Base-by-base conservation (phyloP, 768 basidiomycete genomes). In the Psilocybe azurescens region DNA sequence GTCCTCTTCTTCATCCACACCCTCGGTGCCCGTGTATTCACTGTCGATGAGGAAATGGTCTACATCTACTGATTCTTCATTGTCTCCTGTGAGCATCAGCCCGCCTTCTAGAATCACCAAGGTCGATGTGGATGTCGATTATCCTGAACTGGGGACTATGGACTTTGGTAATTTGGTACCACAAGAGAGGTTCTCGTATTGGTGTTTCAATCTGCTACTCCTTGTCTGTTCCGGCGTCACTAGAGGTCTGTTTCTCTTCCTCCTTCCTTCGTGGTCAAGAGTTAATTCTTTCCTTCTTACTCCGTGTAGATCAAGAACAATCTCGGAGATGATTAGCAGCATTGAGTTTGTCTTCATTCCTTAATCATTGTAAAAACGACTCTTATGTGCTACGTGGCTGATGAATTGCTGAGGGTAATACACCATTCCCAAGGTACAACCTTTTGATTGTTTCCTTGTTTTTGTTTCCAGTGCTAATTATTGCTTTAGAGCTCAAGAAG, bases 171-270 rank as follows among this genome's bases (percentile, higher is more conserved):
- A 76, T 13, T 72, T 86, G 24, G 77, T 90, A 30, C 89, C 90
- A 1, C 79, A 94, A 41, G 95, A 96, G 72, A 82, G 93, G 7
- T 96, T 96, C 71, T 89, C 92, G 6, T 95, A 93, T 76, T 96
- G 94, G 94, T 95, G 92, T 70, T 89, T 96, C 59, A 94, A 97
- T 68, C 76, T 95, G 10, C 72, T 97, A 36, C 95, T 96, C 73
- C 71, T 91, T 65, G 80, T 95, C 32, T 95, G 92, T 67, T 90
- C 91, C 0, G 77, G 88, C 67, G 78, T 79, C 0, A 86, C 84
- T 1, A 81, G 79, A 74, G 90, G 91, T 89, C 61, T 30, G 78
- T 61, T 20, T 20, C 20, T 20, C 5, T 50, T 44, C 14, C 9
- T 51, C 1, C 50, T 33, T 56, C 0, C 36, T 46, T 16, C 20